Conservation (phyloP, 2,329 filamentous ascomycete species). For the Colletotrichum somersetense region DNA sequence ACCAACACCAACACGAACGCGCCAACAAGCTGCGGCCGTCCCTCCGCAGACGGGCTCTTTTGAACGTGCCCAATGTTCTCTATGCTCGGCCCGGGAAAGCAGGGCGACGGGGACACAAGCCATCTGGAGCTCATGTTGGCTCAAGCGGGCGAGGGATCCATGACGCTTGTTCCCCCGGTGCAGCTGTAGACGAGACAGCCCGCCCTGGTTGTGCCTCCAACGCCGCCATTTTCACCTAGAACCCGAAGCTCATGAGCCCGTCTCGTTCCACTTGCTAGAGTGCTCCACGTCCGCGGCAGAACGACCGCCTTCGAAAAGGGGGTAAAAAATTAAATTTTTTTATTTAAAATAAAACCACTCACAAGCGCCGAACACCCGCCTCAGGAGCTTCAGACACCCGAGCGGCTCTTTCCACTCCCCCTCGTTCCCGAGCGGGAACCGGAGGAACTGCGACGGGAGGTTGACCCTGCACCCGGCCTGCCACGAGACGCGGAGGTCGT, state of each 20-base stretch:
- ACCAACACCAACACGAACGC: too few relatives aligned
- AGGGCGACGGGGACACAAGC: not conserved
- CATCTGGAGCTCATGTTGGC: not conserved
- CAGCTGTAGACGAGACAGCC: not conserved
- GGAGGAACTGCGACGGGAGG: not conserved
- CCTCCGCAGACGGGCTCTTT: not conserved
- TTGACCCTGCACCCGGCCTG: not conserved
- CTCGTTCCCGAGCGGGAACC: not conserved
- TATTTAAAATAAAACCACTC: too few relatives aligned
- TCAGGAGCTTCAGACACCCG: not conserved
- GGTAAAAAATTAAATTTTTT: too few relatives aligned
- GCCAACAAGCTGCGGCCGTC: not conserved
- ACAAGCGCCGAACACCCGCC: not conserved
- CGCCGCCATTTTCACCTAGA: not conserved
- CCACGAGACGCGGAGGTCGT: not conserved
- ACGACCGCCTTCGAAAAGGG: too few relatives aligned
- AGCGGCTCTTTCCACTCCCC: not conserved
- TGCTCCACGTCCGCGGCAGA: not conserved
- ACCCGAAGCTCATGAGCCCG: not conserved
- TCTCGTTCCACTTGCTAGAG: not conserved
- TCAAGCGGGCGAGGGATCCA: not conserved
- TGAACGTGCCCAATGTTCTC: not conserved
- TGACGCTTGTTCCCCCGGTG: not conserved
- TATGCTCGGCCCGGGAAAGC: not conserved
- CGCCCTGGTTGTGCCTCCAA: not conserved